These are phyloP conservation scores for Vanilla planifolia DNA, from an alignment of 106 monocot genomes.

Conservation along the genomic window DNA sequence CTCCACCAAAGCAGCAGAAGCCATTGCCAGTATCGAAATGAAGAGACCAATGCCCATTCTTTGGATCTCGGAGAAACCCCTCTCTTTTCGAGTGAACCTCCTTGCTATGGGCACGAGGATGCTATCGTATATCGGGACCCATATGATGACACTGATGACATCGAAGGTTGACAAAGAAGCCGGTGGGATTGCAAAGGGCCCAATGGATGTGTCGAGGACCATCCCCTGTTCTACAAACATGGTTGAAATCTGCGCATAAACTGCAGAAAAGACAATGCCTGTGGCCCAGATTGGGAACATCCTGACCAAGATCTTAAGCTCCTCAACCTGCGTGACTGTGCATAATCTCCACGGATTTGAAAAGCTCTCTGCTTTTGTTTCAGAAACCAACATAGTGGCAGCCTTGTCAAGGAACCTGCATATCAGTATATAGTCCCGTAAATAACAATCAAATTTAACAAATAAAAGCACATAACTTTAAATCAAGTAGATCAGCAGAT, in stretches of 20 bases:
- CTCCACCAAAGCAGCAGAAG: constrained; percentile 49
- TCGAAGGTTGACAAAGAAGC: constrained; percentile 61
- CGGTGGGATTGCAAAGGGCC: constrained; percentile 51
- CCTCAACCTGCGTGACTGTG: constrained; percentile 70
- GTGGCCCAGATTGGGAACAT: constrained; percentile 70
- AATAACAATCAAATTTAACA: too few relatives aligned
- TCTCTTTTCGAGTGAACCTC: constrained; percentile 47
- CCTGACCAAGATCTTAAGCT: constrained; percentile 54
- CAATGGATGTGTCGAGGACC: constrained; percentile 39
- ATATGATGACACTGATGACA: constrained; percentile 40
- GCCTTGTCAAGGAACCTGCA: constrained; percentile 54
- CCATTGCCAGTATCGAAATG: constrained; percentile 53
- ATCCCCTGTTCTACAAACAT: constrained; percentile 74
- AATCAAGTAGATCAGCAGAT: not conserved
- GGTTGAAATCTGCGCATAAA: constrained; percentile 45
- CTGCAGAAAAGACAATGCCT: constrained; percentile 39
- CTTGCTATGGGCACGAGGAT: constrained; percentile 42
- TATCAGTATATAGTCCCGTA: too few relatives aligned
- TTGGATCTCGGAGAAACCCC: constrained; percentile 56
- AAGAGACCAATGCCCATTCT: constrained; percentile 58
- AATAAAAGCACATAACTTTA: too few relatives aligned
- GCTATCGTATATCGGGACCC: constrained; percentile 58
- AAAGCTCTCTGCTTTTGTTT: constrained; percentile 16
- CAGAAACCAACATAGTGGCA: constrained; percentile 23
- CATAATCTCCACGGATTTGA: constrained; percentile 55